Evolutionary conservation across 768 basidiomycete species (phyloP), one percentile per base, ranked within the genome.

Genomic region (Podaxis rugospora): DNA sequence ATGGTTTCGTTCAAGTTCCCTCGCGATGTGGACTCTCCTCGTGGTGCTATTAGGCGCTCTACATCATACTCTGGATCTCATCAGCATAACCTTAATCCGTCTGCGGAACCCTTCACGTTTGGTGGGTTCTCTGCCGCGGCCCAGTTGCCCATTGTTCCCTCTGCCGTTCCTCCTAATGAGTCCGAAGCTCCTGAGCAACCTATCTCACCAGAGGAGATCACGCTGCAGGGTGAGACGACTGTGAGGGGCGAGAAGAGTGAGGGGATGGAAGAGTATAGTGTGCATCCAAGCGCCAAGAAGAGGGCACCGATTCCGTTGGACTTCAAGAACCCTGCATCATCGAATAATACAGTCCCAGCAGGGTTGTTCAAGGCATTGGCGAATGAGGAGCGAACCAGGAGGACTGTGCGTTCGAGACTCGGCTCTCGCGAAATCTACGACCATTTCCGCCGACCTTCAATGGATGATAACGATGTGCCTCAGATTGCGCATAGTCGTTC

Each of bases 1-100:
- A 87, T 93, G 84, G 66, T 80, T 5, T 87, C 89, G 3, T 93
- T 92, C 80, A 85, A 83, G 68, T 93, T 92, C 81, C 91, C 90
- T 13, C 75, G 76, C 5, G 67, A 77, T 21, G 69, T 76, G 14
- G 79, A 82, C 7, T 83, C 84, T 3, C 82, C 83, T 16, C 74
- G 76, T 57, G 79, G 76, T 51, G 47, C 2, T 50, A 72, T 80
- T 25, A 80, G 80, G 37, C 82, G 78, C 9, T 75, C 70, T 23
- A 66, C 66, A 42, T 68, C 74, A 44, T 66, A 72, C 4, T 71
- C 72, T 23, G 67, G 63, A 21, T 61, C 44, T 57, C 63, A 42
- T 62, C 61, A 57, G 35, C 27, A 61, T 39, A 69, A 70, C 35
- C 73, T 82, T 53, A 80, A 82, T 65, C 75, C 78, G 0, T 70